A percentile compares a stretch with the other conserved stretches of the same genome.
phyloP scores from a whole-genome alignment of 2,329 filamentous ascomycete species.

The Pseudogymnoascus sp. region DNA sequence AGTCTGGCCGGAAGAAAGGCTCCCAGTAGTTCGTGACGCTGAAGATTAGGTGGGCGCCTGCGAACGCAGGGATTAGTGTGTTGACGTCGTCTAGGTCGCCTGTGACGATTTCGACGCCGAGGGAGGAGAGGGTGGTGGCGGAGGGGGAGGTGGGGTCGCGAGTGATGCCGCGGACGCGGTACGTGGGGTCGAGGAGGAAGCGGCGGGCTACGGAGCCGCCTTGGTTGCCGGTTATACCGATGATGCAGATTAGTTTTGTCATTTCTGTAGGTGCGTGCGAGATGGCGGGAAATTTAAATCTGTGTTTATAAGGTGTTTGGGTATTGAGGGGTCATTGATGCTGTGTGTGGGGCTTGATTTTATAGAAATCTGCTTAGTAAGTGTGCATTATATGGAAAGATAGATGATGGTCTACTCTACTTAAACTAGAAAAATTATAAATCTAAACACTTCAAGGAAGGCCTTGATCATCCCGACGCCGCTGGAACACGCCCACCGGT shows the following conservation, averaged over 20 bases:
- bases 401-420: too few relatives aligned
- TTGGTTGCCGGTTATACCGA: conserved; percentile 41
- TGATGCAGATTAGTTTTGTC: conserved; percentile 34
- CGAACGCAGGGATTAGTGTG: conserved; percentile 34
- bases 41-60: conserved; percentile 44
- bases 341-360: not conserved
- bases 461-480: too few relatives aligned
- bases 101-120: conserved; percentile 36
- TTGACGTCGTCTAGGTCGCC: conserved; percentile 36
- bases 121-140: not conserved
- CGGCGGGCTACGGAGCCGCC: conserved; percentile 41
- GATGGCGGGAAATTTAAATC: not conserved
- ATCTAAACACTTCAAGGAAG: too few relatives aligned
- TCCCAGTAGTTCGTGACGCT: conserved; percentile 50
- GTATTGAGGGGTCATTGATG: not conserved
- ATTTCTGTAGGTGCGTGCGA: not conserved
- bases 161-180: conserved; percentile 39
- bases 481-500: too few relatives aligned
- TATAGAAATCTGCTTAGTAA: not conserved
- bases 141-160: conserved; percentile 28
- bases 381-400: too few relatives aligned
- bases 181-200: conserved; percentile 34
- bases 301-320: not conserved
- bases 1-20: conserved; percentile 39
- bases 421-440: too few relatives aligned